Percentiles rank a stretch among this genome's conserved stretches.
phyloP scores from a whole-genome alignment of 2,329 filamentous ascomycete species.

The Exserohilum rostratum region DNA sequence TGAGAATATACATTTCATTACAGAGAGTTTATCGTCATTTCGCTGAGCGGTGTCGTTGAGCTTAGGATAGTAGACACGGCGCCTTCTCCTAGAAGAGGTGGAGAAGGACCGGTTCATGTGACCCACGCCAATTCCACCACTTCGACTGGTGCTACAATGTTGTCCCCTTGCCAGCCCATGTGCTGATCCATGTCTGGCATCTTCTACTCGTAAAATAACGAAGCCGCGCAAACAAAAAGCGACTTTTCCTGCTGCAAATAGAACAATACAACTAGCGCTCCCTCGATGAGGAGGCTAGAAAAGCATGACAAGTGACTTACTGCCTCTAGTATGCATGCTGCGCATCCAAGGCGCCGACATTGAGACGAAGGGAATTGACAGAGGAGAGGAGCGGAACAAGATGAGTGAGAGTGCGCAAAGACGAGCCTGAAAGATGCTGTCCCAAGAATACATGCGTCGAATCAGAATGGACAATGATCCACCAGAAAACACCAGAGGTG shows the following conservation, averaged over 20 bases:
- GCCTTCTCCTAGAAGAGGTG: neutral
- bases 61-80: constrained; percentile 3
- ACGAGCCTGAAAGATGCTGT: constrained; percentile 2
- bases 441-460: constrained; percentile 5
- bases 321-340: constrained; percentile 3
- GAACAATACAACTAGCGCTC: constrained; percentile 13
- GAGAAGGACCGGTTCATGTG: neutral
- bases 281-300: constrained; percentile 1
- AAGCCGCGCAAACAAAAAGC: constrained; percentile 12
- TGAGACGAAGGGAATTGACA: constrained; percentile 5
- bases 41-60: constrained; percentile 5
- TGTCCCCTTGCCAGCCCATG: neutral
- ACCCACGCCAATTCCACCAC: neutral
- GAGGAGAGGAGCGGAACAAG: neutral
- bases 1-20: constrained; percentile 20
- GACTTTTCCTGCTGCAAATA: neutral
- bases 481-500: constrained; percentile 26
- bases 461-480: constrained; percentile 9
- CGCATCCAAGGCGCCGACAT: neutral
- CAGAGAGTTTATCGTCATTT: constrained; percentile 11
- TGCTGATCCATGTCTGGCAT: neutral
- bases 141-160: neutral
- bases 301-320: neutral
- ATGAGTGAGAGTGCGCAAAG: constrained; percentile 11
- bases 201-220: constrained; percentile 1